Conservation (phyloP, 2,329 filamentous ascomycete species). For the Mycocentrospora acerina region DNA sequence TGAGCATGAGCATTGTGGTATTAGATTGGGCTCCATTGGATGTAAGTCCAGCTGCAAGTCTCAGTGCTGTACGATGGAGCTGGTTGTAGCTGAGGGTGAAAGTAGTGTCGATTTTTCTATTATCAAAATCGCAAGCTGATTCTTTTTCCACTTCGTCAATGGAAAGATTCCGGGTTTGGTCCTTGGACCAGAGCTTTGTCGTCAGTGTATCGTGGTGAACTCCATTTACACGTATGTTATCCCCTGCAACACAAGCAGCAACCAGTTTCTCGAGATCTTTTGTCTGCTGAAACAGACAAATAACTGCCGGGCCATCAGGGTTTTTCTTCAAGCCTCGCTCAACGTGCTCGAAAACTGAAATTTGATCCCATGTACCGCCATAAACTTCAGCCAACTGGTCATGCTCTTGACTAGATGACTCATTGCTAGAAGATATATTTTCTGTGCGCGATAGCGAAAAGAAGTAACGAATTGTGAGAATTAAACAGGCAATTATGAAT, state of each 20-base stretch:
- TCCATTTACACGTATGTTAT: neutral
- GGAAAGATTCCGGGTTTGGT: neutral
- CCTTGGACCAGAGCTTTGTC: neutral
- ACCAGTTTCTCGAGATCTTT: neutral
- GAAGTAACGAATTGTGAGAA: too few species aligned
- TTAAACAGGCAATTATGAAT: too few species aligned
- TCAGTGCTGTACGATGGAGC: neutral
- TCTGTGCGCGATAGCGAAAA: too few species aligned
- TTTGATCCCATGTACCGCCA: too few species aligned
- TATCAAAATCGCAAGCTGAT: too few species aligned
- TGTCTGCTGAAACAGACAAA: slow-evolving; percentile 1
- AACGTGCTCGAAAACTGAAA: neutral
- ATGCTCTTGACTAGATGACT: too few species aligned
- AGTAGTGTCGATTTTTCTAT: neutral
- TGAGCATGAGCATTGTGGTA: neutral
- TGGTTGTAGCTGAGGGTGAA: slow-evolving; percentile 1
- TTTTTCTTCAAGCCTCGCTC: neutral
- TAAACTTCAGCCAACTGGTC: too few species aligned
- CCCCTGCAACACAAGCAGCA: neutral
- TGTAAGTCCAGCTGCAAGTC: neutral
- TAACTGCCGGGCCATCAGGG: slow-evolving; percentile 1
- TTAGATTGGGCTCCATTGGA: neutral
- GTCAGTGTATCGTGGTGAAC: neutral
- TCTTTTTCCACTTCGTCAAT: neutral
- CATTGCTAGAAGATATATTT: too few species aligned